Evolutionary conservation across 1,284 basidiomycete genomes (phyloP).

Genomic region (Laetiporus sulphureus): DNA sequence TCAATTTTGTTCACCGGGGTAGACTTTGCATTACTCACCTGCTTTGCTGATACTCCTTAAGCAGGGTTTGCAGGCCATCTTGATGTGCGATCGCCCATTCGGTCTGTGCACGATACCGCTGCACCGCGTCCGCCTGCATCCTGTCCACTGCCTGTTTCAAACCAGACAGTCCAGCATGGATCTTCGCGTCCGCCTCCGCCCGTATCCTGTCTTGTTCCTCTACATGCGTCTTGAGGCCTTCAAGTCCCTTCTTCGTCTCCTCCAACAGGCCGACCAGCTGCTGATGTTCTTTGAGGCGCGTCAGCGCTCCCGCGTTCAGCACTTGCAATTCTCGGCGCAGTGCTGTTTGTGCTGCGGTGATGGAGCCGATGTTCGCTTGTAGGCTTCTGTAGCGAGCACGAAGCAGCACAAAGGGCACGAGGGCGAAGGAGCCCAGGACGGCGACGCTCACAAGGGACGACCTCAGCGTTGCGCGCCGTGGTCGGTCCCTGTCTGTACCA

Average conservation of each 20-base stretch:
- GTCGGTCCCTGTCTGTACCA: too few species aligned
- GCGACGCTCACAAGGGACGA: too few species aligned
- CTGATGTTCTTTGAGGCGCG: constrained; percentile 27
- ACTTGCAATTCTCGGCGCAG: constrained; percentile 32
- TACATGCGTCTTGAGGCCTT: constrained; percentile 1
- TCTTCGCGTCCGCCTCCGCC: neutral
- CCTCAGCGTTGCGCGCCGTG: too few species aligned
- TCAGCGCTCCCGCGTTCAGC: constrained; percentile 24
- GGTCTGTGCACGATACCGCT: constrained; percentile 2
- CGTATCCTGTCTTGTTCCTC: constrained; percentile 3
- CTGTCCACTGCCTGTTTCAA: constrained; percentile 27
- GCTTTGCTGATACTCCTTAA: constrained; percentile 22
- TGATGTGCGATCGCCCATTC: constrained; percentile 1
- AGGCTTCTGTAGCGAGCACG: constrained; percentile 36
- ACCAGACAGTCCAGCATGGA: constrained; percentile 4
- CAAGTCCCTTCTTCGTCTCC: constrained; percentile 6
- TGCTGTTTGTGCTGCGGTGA: constrained; percentile 25
- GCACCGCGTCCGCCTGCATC: constrained; percentile 25
- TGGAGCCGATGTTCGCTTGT: constrained; percentile 29
- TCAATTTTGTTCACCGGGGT: too few species aligned
- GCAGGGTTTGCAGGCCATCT: constrained; percentile 12
- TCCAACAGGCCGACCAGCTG: constrained; percentile 10
- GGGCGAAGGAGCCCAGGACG: constrained; percentile 37
- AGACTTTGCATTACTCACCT: too few species aligned
- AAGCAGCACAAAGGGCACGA: constrained; percentile 44